A percentile compares a stretch with the other conserved stretches of the same genome.
Conservation (phyloP, 176 grass and related monocot genomes). For the Triticum monococcum region DNA sequence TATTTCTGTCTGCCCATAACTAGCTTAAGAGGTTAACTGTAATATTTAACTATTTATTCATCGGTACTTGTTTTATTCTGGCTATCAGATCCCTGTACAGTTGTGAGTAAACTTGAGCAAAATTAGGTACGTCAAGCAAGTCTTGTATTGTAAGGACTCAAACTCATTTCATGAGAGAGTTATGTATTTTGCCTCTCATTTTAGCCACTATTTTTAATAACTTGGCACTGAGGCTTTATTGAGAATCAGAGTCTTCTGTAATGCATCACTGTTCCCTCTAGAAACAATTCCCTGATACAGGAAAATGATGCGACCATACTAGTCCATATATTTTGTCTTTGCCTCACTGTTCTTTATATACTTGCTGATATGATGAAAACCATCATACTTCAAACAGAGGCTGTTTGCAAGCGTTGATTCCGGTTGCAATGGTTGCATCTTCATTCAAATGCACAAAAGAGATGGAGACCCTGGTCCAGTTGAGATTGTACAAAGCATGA, state of each 20-base stretch:
- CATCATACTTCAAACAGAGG: slow-evolving; percentile 55
- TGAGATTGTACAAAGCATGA: slow-evolving; percentile 90
- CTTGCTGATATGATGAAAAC: background rate
- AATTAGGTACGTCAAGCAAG: background rate
- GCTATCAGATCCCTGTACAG: background rate
- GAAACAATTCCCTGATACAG: background rate
- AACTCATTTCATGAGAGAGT: background rate
- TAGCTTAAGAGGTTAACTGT: background rate
- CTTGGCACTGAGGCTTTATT: background rate
- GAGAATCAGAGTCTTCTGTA: background rate
- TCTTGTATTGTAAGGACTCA: background rate
- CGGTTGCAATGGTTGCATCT: slow-evolving; percentile 83
- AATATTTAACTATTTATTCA: background rate
- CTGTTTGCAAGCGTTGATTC: slow-evolving; percentile 83
- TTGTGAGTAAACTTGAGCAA: background rate
- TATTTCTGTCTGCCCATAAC: background rate
- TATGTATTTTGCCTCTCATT: background rate
- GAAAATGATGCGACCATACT: background rate
- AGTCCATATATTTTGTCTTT: slow-evolving; percentile 1
- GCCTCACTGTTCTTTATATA: background rate
- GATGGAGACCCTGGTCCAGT: slow-evolving; percentile 64
- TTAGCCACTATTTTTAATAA: background rate
- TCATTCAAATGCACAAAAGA: slow-evolving; percentile 90
- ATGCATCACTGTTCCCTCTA: background rate
- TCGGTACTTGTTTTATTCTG: slow-evolving; percentile 2